Percentiles rank a stretch among this genome's conserved stretches.
Conservation (phyloP, 2,329 filamentous ascomycete species). For the Ascochyta koolunga region DNA sequence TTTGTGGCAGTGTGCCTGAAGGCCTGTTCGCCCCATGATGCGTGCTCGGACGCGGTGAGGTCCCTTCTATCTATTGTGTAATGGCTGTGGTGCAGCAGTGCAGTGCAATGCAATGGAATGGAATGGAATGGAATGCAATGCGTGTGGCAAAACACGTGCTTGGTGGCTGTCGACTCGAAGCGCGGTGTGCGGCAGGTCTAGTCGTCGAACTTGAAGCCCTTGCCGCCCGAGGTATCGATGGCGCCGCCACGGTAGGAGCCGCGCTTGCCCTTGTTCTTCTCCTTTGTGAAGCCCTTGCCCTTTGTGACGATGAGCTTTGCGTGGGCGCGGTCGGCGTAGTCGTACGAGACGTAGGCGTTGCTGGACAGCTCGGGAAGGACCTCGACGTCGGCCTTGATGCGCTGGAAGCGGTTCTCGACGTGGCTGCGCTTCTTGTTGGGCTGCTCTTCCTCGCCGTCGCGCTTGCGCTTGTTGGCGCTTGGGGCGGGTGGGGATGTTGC, state of each 20-base stretch:
- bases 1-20: conserved; percentile 1
- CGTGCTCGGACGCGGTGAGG: background rate
- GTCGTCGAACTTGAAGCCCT: conserved; percentile 94
- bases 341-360: conserved; percentile 82
- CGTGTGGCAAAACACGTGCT: background rate
- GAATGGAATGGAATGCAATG: too few species aligned
- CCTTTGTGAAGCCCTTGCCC: conserved; percentile 98
- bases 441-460: conserved; percentile 41
- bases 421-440: conserved; percentile 42
- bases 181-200: conserved; percentile 48
- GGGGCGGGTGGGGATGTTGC: conserved; percentile 35
- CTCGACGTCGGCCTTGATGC: conserved; percentile 70
- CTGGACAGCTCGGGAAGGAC: conserved; percentile 74
- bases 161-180: background rate
- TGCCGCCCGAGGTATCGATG: conserved; percentile 82
- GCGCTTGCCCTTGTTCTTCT: conserved; percentile 88
- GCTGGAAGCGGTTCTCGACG: conserved; percentile 70
- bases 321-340: conserved; percentile 88
- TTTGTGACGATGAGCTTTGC: conserved; percentile 87
- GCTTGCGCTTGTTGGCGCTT: conserved; percentile 53
- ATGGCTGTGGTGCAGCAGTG: too few species aligned
- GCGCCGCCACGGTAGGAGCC: conserved; percentile 88
- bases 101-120: too few species aligned
- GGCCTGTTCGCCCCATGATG: conserved; percentile 9
- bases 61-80: background rate